Base-by-base conservation (phyloP, 306 rosid genomes). In the Luffa aegyptiaca region DNA sequence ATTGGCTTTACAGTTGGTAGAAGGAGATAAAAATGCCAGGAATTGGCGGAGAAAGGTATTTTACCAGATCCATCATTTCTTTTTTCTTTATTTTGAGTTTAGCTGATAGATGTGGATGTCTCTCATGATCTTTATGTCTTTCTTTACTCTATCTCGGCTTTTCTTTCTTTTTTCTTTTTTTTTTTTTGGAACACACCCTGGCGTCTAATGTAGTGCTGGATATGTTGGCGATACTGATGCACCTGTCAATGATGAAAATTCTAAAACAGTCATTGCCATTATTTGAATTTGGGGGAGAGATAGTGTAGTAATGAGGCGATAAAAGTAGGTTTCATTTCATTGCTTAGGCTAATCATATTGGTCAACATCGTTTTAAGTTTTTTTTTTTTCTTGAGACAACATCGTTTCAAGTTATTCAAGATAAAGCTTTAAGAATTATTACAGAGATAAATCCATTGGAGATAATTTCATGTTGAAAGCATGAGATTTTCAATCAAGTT, bases 41-140 rank as follows among this genome's bases (percentile, higher is more conserved):
- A 95, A 88, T 83, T 95, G 99, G 99, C 77, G 97, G 97, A 86
- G 56, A 86, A 95, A 95, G 93, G 98, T 94, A 94, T 33, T 59
- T 62, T 58, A 1, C 4, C 35, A 16, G 77, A 48, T 18, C 59
- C 39, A 2, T 49, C 45, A 14, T 73, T 73, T 36, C 31, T 26
- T 33, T 33, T 9, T 16, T 26, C 0, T 71, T 45, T 20, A 12
- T 46, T 49, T 51, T 17, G 44, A 12, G 63, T 36, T 75, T n/a
- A 36, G 7, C 17, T 75, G 49, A 51, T 75, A 16, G 49, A 75
- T 75, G 59, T 53, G 49, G 26, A 73, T 73, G 61, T 3, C n/a
- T 73, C 61, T 49, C 16, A 49, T 14, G 41, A 72, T 12, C 57
- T 46, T 72, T 31, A 46, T 45, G 58, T 3, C n/a, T 11, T 72